Percentiles rank a stretch among this genome's conserved stretches.
These are phyloP conservation scores for Hydrangea macrophylla DNA, from an alignment of 148 eudicot species.

Conservation along the genomic window DNA sequence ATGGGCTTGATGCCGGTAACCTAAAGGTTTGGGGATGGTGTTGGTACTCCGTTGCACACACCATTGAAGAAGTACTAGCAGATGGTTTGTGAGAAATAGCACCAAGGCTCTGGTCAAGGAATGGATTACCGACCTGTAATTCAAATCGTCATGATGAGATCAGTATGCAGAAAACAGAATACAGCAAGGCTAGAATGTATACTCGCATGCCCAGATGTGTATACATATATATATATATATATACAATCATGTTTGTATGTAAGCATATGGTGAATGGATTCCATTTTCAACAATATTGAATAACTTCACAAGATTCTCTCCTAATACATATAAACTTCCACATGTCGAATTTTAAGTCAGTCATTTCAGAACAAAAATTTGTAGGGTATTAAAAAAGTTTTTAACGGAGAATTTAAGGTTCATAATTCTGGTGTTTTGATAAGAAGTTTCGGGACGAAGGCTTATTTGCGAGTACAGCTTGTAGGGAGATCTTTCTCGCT, in stretches of 20 bases:
- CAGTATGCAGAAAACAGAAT: not conserved
- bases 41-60: constrained; percentile 38
- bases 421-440: not conserved
- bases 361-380: not conserved
- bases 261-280: not conserved
- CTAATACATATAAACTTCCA: not conserved
- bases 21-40: constrained; percentile 34
- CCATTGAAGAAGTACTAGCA: constrained; percentile 21
- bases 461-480: too few relatives aligned
- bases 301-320: not conserved
- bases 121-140: constrained; percentile 50
- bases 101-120: constrained; percentile 25
- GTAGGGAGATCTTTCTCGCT: too few relatives aligned
- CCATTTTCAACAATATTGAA: not conserved
- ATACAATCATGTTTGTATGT: not conserved
- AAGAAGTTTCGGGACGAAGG: too few relatives aligned
- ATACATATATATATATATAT: too few relatives aligned
- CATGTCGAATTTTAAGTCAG: not conserved
- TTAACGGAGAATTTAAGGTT: not conserved
- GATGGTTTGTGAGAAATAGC: constrained; percentile 10
- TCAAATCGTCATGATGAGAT: not conserved
- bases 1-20: constrained; percentile 51
- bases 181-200: not conserved
- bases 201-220: not conserved
- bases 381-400: not conserved